Percentiles rank a stretch among this genome's conserved stretches.
These are phyloP conservation scores for Metarhizium guizhouense DNA, from an alignment of 2,329 filamentous ascomycete species.

Conservation along the genomic window DNA sequence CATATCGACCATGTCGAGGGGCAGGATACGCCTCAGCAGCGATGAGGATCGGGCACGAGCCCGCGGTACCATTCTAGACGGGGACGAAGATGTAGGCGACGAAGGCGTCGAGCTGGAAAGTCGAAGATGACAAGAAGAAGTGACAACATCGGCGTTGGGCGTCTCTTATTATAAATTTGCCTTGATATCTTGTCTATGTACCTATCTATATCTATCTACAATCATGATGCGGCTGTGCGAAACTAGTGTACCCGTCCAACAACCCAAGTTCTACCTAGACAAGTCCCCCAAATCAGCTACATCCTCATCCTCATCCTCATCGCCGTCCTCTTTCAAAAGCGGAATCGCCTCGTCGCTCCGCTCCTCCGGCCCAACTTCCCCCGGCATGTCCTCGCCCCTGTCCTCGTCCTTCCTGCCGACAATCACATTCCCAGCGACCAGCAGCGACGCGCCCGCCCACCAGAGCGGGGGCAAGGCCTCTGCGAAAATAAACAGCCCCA, in stretches of 20 bases:
- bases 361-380: constrained; percentile 10
- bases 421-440: constrained; percentile 70
- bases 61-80: constrained; percentile 34
- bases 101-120: constrained; percentile 36
- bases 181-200: too few species aligned
- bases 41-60: constrained; percentile 28
- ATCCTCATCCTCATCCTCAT: constrained; percentile 21
- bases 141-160: neutral
- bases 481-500: constrained; percentile 62
- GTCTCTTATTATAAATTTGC: neutral
- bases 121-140: constrained; percentile 14
- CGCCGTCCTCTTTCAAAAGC: constrained; percentile 13
- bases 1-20: constrained; percentile 43
- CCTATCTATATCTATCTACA: too few species aligned
- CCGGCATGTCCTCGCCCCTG: neutral
- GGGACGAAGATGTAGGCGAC: constrained; percentile 31
- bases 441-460: constrained; percentile 64
- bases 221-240: too few species aligned
- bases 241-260: too few species aligned
- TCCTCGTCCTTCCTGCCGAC: constrained; percentile 61
- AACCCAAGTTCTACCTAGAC: constrained; percentile 8
- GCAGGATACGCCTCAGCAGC: constrained; percentile 43
- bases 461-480: constrained; percentile 64
- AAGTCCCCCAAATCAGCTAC: constrained; percentile 24
- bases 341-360: constrained; percentile 14